Conservation (phyloP, 305 asterid genomes). For the Solanum hybrid region DNA sequence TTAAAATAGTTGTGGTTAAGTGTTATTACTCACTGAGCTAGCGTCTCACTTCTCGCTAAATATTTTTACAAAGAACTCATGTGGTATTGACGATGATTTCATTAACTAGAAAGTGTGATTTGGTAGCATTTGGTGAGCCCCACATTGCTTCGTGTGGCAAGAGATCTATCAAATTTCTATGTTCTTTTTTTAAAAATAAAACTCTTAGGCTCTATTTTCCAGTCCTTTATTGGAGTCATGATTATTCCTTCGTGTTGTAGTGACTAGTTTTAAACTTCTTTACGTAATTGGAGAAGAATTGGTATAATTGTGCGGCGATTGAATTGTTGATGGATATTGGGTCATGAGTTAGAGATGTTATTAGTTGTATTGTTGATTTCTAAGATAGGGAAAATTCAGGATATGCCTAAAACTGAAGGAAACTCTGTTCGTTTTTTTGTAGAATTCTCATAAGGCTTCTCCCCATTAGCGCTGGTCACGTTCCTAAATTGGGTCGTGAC, state of each 20-base stretch:
- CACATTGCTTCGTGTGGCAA: background rate
- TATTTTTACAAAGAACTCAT: background rate
- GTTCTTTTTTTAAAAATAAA: too few species aligned
- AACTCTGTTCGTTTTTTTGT: too few species aligned
- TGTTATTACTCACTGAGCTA: background rate
- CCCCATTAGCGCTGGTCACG: background rate
- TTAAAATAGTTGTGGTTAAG: background rate
- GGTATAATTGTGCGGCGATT: background rate
- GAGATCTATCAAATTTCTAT: background rate
- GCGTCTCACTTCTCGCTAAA: background rate
- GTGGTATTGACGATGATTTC: background rate
- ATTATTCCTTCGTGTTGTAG: background rate
- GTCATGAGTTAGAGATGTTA: background rate
- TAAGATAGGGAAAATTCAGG: background rate
- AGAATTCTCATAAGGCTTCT: background rate
- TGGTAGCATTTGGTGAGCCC: background rate
- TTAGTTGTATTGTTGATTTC: background rate
- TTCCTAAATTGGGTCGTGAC: background rate
- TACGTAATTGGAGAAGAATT: background rate
- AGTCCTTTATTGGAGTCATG: background rate
- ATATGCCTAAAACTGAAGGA: background rate
- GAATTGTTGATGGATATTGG: background rate
- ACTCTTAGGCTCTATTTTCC: background rate
- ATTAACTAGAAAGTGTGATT: background rate
- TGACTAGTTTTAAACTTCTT: background rate